These are phyloP conservation scores for Camelina laxa DNA, from an alignment of 345 rosid species.

Conservation along the genomic window DNA sequence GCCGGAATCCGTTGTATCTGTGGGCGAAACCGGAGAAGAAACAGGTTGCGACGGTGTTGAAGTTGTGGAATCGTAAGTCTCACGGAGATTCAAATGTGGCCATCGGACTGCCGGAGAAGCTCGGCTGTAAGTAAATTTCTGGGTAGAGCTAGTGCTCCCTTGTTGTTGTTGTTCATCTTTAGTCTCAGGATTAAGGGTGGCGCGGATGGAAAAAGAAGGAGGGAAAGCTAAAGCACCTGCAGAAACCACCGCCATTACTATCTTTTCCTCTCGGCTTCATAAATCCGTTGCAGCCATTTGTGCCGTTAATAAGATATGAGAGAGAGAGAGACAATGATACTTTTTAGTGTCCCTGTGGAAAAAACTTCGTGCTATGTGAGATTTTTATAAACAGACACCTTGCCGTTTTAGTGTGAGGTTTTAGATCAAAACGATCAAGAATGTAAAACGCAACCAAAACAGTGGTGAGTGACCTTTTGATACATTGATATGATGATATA, in stretches of 20 bases:
- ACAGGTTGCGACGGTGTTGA: constrained; percentile 47
- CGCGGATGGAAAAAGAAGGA: constrained; percentile 34
- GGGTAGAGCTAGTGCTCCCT: constrained; percentile 16
- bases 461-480: background rate
- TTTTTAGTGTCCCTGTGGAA: background rate
- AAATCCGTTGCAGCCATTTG: constrained; percentile 16
- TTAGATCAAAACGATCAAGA: background rate
- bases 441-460: background rate
- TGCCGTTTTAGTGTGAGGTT: background rate
- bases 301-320: constrained; percentile 8
- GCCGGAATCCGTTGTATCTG: constrained; percentile 37
- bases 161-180: constrained; percentile 45
- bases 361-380: background rate
- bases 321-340: background rate
- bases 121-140: constrained; percentile 75
- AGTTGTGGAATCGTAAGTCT: constrained; percentile 44
- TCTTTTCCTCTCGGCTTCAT: constrained; percentile 36
- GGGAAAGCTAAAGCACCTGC: constrained; percentile 42
- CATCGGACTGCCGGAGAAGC: constrained; percentile 90
- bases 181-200: constrained; percentile 14
- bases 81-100: constrained; percentile 78
- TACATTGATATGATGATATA: background rate
- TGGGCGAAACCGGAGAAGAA: constrained; percentile 40
- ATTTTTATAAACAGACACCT: constrained; percentile 3
- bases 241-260: constrained; percentile 44